Evolutionary conservation across 768 basidiomycete genomes (phyloP), one percentile per base, ranked within the genome.

Genomic region (Cubamyces sp.): DNA sequence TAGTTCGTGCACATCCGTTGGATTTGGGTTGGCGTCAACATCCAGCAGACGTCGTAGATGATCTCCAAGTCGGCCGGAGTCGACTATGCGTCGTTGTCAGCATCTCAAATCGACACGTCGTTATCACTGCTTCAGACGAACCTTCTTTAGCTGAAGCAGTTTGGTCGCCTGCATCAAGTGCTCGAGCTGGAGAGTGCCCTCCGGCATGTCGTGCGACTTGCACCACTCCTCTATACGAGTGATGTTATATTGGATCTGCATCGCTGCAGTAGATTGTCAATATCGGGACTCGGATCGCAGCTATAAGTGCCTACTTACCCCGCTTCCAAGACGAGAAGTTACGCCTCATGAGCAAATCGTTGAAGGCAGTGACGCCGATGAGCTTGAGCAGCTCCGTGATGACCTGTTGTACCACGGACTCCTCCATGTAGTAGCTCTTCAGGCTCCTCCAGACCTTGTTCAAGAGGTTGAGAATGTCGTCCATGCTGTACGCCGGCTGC

Each of bases 201-300:
- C 97, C 1, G 96, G 97, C 94, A 99, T 98, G 72, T 97, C 94
- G 71, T 98, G 97, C 25, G 97, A 96, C 78, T 99, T 98, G 81
- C 97, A 99, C 97, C 97, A 98, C 77, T 98, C 96, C 70, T 96
- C 94, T 70, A 96, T 91, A 26, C 92, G 87, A 30, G 96, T 98
- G 73, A 98, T 97, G 73, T 98, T 98, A 75, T 99, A 99, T 74
- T 99, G 97, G 60, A 99, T 98, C 84, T 99, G 97, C 97, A 99
- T 98, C 4, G 97, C 97, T 98, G 65, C 41, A 47, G 57, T 60
- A 19, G 40, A 47, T 15, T 7, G 25, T 59, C 48, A 64, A 46
- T 25, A 45, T 54, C 42, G 23, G 16, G 14, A 1, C 42, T n/a
- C 40, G 30, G 46, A 26, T 5, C 2, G 3, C 41, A 52, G 26